These are phyloP conservation scores for Arthrinium phaeospermum DNA, from an alignment of 2,329 filamentous ascomycete genomes.

Conservation along the genomic window DNA sequence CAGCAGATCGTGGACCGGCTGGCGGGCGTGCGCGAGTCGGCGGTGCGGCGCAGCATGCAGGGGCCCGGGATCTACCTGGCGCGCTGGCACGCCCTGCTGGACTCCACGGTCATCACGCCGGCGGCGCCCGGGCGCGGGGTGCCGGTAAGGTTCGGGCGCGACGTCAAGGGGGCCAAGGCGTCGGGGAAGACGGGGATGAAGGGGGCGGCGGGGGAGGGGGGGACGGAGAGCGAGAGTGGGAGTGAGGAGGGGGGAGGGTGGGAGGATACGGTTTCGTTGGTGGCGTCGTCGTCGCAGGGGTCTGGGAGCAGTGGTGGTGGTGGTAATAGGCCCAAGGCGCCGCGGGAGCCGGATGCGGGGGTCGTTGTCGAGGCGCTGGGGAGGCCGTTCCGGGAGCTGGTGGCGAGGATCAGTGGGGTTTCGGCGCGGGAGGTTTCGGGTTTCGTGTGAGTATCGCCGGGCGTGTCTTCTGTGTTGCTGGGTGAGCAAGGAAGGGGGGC, in stretches of 20 bases:
- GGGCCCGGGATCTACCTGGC: slow-evolving; percentile 76
- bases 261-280: neutral
- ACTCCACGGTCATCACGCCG: slow-evolving; percentile 73
- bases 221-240: neutral
- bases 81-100: slow-evolving; percentile 74
- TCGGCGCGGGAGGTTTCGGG: neutral
- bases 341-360: slow-evolving; percentile 11
- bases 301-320: neutral
- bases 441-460: no score
- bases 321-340: neutral
- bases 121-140: slow-evolving; percentile 48
- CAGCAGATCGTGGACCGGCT: slow-evolving; percentile 57
- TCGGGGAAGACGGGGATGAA: slow-evolving; percentile 14
- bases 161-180: neutral
- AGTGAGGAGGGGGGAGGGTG: neutral
- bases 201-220: neutral
- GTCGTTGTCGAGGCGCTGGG: slow-evolving; percentile 31
- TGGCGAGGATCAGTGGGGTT: slow-evolving; percentile 27
- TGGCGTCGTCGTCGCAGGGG: neutral
- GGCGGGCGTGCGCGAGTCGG: slow-evolving; percentile 17
- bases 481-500: no score
- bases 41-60: slow-evolving; percentile 43
- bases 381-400: slow-evolving; percentile 29
- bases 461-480: no score
- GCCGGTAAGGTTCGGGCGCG: slow-evolving; percentile 2